phyloP scores from a whole-genome alignment of 1,284 basidiomycete genomes.

The Wolfiporia cocos region DNA sequence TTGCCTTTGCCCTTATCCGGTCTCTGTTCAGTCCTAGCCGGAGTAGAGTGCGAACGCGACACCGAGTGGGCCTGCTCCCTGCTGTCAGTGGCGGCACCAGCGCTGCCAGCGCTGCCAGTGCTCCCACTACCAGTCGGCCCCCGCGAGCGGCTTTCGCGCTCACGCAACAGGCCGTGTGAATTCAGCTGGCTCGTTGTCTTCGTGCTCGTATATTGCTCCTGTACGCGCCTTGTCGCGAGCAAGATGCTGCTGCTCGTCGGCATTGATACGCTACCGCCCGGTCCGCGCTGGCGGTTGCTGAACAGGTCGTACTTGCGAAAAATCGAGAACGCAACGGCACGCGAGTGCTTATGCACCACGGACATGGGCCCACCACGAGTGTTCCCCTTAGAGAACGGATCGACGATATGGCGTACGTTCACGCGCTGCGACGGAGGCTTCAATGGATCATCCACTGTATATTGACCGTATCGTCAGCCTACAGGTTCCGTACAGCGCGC shows the following conservation, averaged over 20 bases:
- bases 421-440: conserved; percentile 65
- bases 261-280: conserved; percentile 22
- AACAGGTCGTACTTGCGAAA: conserved; percentile 53
- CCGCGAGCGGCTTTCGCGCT: conserved; percentile 17
- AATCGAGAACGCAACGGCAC: conserved; percentile 68
- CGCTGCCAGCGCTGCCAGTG: conserved; percentile 4
- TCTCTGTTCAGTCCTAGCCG: conserved; percentile 8
- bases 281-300: conserved; percentile 13
- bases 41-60: too few species aligned
- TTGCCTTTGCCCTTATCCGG: conserved; percentile 9
- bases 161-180: conserved; percentile 60
- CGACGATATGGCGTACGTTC: conserved; percentile 49
- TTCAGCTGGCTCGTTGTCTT: conserved; percentile 63
- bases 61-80: too few species aligned
- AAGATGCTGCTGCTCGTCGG: conserved; percentile 46
- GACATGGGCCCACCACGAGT: conserved; percentile 50
- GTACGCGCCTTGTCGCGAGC: conserved; percentile 64
- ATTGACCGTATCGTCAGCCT: too few species aligned
- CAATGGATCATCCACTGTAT: conserved; percentile 37
- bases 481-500: too few species aligned
- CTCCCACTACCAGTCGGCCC: conserved; percentile 4
- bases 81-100: too few species aligned
- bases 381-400: conserved; percentile 36
- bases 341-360: conserved; percentile 75
- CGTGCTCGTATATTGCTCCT: conserved; percentile 74